Base-by-base conservation (phyloP, 768 basidiomycete genomes). In the Chalciporus piperatus region DNA sequence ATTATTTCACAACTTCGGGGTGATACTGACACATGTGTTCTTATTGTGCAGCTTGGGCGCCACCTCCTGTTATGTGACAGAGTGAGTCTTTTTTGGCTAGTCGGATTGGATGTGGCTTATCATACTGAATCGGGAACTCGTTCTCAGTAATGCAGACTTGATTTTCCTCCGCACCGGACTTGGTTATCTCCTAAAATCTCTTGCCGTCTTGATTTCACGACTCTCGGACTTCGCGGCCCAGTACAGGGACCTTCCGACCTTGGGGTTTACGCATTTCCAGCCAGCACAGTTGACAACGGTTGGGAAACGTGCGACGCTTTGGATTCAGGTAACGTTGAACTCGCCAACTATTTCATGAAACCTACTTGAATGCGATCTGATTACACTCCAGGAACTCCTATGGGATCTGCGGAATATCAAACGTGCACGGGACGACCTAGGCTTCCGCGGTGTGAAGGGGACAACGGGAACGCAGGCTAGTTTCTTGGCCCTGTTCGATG, bases 221-320 rank as follows among this genome's bases (percentile, higher is more conserved):
- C 81, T 99, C 37, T 79, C 94, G 20, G 64, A 71, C 2, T 99
- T 98, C 57, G 94, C 97, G 7, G 75, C 80, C 35, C 78, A 94
- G 62, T 86, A 98, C 68, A 84, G 85, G 41, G 90, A 84, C 52
- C 81, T 98, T 35, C 94, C 97, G 1, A 93, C 95, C 0, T 80
- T 99, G 28, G 97, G 97, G 2, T 99, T 96, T 74, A 99, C 97
- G 5, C 97, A 99, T 70, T 99, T 94, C 76, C 97, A 99, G 70
- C 95, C 97, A 4, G 97, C 97, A 7, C 97, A 99, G 73, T 77
- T 98, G 52, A 98, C 96, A 0, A 99, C 97, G 3, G 96, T 99
- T 25, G 97, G 97, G 6, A 99, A 99, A 74, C 83, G 97, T 7
- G 86, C 94, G 0, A 97, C 94, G 0, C 74, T 98, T 23, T 99